A percentile compares a stretch with the other conserved stretches of the same genome.
Evolutionary conservation across 371 early-diverging fungal species (phyloP).

Genomic region (Actinomortierella ambigua): DNA sequence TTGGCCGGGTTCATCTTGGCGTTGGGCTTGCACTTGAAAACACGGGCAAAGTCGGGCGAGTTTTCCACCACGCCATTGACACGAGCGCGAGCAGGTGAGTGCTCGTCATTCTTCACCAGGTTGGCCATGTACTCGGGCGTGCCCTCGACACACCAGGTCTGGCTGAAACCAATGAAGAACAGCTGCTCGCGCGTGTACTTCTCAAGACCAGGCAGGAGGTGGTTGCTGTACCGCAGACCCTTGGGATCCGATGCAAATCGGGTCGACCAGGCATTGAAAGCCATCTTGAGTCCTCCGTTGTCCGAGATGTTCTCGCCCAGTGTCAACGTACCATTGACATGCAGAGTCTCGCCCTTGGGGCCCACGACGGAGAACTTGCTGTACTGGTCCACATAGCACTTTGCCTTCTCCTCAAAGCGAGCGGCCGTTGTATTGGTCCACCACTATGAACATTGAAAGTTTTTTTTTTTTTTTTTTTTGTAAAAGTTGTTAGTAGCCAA

Average conservation of each 20-base stretch:
- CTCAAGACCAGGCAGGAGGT: constrained; percentile 58
- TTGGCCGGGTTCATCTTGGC: constrained; percentile 62
- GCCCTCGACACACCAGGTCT: constrained; percentile 59
- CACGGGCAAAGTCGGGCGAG: constrained; percentile 64
- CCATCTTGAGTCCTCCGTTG: constrained; percentile 49
- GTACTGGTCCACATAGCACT: constrained; percentile 73
- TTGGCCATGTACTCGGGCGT: constrained; percentile 39
- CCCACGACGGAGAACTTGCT: constrained; percentile 56
- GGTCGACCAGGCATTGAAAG: constrained; percentile 52
- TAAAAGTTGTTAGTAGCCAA: too few relatives aligned
- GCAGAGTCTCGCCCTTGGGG: constrained; percentile 48
- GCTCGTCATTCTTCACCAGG: constrained; percentile 31
- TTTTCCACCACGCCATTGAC: constrained; percentile 74
- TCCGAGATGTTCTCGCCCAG: constrained; percentile 74
- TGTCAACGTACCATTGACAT: constrained; percentile 65
- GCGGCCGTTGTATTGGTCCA: constrained; percentile 61
- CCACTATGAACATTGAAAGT: too few relatives aligned
- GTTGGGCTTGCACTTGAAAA: constrained; percentile 63
- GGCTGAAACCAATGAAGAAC: constrained; percentile 62
- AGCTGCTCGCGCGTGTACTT: constrained; percentile 58
- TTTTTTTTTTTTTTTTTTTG: too few relatives aligned
- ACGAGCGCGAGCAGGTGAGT: constrained; percentile 65
- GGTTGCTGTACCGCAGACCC: constrained; percentile 49
- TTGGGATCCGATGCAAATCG: constrained; percentile 34
- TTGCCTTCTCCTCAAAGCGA: constrained; percentile 55